Percentiles rank a stretch among this genome's conserved stretches.
These are phyloP conservation scores for Hypoxylon sp. DNA, from an alignment of 2,329 filamentous ascomycete genomes.

Conservation along the genomic window DNA sequence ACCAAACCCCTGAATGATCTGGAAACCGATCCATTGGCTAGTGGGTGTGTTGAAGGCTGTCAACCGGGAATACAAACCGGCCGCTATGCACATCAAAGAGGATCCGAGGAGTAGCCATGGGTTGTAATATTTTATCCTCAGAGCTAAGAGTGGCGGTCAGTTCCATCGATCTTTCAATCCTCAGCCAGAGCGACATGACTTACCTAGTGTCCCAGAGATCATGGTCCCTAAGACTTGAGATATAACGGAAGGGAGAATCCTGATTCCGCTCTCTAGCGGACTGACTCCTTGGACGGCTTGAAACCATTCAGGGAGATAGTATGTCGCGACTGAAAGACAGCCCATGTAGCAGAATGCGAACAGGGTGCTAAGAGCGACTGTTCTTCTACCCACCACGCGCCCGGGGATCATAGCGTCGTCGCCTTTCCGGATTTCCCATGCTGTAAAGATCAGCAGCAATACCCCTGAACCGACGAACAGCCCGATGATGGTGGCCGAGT, in stretches of 20 bases:
- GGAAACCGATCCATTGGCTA: conserved; percentile 19
- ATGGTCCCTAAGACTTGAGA: neutral
- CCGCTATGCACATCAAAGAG: conserved; percentile 13
- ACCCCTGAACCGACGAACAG: conserved; percentile 56
- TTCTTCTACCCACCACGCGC: conserved; percentile 4
- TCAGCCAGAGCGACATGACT: neutral
- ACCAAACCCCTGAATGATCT: conserved; percentile 13
- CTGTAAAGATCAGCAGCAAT: conserved; percentile 57
- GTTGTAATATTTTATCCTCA: conserved; percentile 16
- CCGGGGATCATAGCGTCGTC: conserved; percentile 53
- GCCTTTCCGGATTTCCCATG: conserved; percentile 52
- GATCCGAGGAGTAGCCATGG: conserved; percentile 6
- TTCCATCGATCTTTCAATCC: neutral
- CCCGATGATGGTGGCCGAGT: conserved; percentile 50
- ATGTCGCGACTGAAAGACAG: conserved; percentile 8
- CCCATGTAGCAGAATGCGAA: conserved; percentile 18
- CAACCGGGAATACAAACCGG: conserved; percentile 4
- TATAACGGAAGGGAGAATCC: conserved; percentile 1
- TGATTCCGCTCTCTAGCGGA: conserved; percentile 14
- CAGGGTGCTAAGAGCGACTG: conserved; percentile 6
- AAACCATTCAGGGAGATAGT: conserved; percentile 21
- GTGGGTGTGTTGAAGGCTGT: conserved; percentile 12
- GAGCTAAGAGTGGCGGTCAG: neutral
- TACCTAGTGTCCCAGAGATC: neutral
- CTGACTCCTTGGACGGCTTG: conserved; percentile 14